Conservation (phyloP, 139 green algal species). For the Chlorella ohadii region DNA sequence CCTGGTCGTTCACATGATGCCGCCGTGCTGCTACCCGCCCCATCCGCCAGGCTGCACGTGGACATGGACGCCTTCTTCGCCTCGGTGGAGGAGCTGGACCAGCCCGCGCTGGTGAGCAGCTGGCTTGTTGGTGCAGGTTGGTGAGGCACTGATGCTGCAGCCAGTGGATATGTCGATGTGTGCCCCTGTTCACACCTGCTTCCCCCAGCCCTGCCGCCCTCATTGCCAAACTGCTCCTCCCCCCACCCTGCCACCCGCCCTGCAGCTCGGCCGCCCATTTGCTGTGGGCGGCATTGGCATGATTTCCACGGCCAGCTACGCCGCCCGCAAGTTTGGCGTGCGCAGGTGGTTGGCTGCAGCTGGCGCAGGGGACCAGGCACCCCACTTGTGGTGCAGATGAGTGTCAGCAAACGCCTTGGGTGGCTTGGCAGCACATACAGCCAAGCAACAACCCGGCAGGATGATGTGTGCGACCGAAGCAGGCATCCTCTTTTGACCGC, state of each 20-base stretch:
- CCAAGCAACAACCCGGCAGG: no score
- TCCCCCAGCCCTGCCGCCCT: no score
- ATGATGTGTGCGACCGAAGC: no score
- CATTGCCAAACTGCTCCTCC: not conserved
- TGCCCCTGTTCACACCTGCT: no score
- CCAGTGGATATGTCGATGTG: no score
- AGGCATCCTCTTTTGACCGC: no score
- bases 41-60: conserved; percentile 77
- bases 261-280: conserved; percentile 76
- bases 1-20: no score
- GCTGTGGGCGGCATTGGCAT: conserved; percentile 90
- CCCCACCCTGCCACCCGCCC: not conserved
- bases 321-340: conserved; percentile 83
- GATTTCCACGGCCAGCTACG: conserved; percentile 93
- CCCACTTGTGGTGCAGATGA: no score
- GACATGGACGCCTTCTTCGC: conserved; percentile 98
- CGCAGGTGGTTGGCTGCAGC: conserved; percentile 56
- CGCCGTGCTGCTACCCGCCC: no score
- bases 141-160: no score
- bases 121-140: not conserved
- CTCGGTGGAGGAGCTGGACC: conserved; percentile 73
- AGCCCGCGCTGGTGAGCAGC: conserved; percentile 64
- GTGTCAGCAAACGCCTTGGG: no score
- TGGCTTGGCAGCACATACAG: not conserved
- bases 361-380: no score